Conservation (phyloP, 2,329 filamentous ascomycete species). For the Cladosporium sp. region DNA sequence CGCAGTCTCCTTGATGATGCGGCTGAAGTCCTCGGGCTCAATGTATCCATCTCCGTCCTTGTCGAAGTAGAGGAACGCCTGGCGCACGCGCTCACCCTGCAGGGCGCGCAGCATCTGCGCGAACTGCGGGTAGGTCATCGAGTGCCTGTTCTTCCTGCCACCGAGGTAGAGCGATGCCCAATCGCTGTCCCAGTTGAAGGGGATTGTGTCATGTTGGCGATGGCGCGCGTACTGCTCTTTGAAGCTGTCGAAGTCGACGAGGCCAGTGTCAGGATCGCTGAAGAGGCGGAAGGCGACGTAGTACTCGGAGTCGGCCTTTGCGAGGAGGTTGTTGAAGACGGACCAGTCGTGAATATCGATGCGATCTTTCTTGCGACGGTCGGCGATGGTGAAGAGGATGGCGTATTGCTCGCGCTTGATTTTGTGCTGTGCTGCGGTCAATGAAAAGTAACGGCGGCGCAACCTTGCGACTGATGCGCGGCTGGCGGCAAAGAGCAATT, state of each 20-base stretch:
- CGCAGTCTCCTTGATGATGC: constrained; percentile 90
- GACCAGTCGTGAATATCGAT: constrained; percentile 83
- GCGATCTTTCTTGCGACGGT: constrained; percentile 68
- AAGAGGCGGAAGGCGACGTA: constrained; percentile 98
- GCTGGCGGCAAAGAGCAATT: not conserved
- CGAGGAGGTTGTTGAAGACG: constrained; percentile 88
- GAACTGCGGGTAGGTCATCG: constrained; percentile 94
- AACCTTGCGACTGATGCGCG: not conserved
- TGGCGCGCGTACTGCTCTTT: constrained; percentile 80
- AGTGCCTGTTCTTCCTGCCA: constrained; percentile 78
- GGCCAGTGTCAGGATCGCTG: constrained; percentile 77
- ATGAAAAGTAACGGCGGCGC: not conserved
- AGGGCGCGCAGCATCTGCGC: constrained; percentile 95
- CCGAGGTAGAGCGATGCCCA: constrained; percentile 96
- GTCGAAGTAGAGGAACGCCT: constrained; percentile 91
- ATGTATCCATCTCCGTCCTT: constrained; percentile 92
- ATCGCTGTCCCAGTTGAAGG: constrained; percentile 95
- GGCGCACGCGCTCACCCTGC: constrained; percentile 91
- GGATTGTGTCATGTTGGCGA: constrained; percentile 78
- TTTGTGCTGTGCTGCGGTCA: constrained; percentile 68
- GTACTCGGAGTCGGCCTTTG: constrained; percentile 95
- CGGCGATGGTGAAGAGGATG: constrained; percentile 88
- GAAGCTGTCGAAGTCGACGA: constrained; percentile 87
- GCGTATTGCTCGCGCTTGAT: constrained; percentile 95
- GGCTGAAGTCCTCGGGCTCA: constrained; percentile 90